Evolutionary conservation across 352 stramenopile species (phyloP).

Genomic region (Phytophthora sp.): DNA sequence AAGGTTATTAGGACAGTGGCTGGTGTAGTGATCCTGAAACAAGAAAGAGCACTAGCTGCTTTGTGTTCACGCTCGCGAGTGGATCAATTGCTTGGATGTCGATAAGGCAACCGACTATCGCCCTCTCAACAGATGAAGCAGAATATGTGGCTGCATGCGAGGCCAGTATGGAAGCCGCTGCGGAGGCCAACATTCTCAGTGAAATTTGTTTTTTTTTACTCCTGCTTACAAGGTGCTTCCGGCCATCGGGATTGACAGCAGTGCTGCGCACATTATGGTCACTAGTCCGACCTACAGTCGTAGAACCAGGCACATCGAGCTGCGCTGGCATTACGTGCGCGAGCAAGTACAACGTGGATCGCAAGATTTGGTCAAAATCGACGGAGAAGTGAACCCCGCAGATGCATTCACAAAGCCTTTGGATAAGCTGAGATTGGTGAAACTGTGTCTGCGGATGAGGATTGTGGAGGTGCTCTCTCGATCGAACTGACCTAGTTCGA

Average conservation of each 20-base stretch:
- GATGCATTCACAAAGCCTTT: constrained; percentile 14
- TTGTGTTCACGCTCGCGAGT: background rate
- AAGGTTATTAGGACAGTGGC: constrained; percentile 1
- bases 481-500: constrained; percentile 10
- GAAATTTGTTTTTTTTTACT: too few species aligned
- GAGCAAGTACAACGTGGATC: background rate
- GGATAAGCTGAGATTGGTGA: constrained; percentile 1
- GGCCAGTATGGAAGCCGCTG: constrained; percentile 1
- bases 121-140: background rate
- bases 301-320: background rate
- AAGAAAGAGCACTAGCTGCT: constrained; percentile 3
- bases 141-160: constrained; percentile 14
- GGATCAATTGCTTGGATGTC: constrained; percentile 9
- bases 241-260: background rate
- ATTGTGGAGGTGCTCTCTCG: background rate
- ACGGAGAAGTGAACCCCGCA: background rate
- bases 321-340: constrained; percentile 15
- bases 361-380: background rate
- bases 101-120: background rate
- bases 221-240: background rate
- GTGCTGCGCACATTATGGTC: background rate
- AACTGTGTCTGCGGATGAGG: constrained; percentile 8
- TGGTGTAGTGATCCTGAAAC: constrained; percentile 4
- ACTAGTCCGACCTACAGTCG: constrained; percentile 5
- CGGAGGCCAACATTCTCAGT: background rate